These are phyloP conservation scores for Chalciporus chontae DNA, from an alignment of 768 basidiomycete genomes.

Conservation along the genomic window DNA sequence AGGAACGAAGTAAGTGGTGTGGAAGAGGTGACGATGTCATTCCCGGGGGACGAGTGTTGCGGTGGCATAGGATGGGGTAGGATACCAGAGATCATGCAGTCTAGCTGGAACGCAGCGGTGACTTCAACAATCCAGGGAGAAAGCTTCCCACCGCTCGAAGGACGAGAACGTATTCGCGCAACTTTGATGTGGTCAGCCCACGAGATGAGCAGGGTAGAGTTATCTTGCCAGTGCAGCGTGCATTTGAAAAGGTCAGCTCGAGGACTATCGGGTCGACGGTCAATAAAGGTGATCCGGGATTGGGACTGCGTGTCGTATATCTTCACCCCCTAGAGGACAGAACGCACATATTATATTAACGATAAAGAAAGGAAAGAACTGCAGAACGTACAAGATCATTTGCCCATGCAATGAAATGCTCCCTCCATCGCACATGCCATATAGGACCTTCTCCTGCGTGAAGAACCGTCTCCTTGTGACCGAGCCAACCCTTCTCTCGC, in stretches of 20 bases:
- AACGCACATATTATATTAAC: background rate
- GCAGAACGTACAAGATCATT: constrained; percentile 73
- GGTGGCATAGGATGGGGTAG: constrained; percentile 62
- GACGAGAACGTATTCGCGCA: constrained; percentile 68
- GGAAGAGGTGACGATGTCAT: constrained; percentile 18
- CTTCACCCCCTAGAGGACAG: constrained; percentile 73
- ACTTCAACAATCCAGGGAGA: constrained; percentile 79
- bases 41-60: constrained; percentile 15
- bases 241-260: constrained; percentile 95
- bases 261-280: constrained; percentile 77
- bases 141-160: constrained; percentile 43
- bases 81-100: constrained; percentile 93
- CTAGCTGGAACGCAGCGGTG: constrained; percentile 87
- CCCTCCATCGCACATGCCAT: constrained; percentile 87
- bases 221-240: constrained; percentile 88
- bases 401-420: constrained; percentile 90
- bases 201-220: constrained; percentile 82
- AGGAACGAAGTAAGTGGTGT: constrained; percentile 67
- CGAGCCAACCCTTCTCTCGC: constrained; percentile 95
- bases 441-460: constrained; percentile 91
- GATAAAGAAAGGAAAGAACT: background rate
- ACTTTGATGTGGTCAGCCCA: constrained; percentile 96
- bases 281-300: constrained; percentile 79
- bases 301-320: constrained; percentile 83
- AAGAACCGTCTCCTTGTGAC: constrained; percentile 84